Percentiles rank a stretch among this genome's conserved stretches.
These are phyloP conservation scores for Coemansia sp. DNA, from an alignment of 192 early-diverging fungal species.

Conservation along the genomic window DNA sequence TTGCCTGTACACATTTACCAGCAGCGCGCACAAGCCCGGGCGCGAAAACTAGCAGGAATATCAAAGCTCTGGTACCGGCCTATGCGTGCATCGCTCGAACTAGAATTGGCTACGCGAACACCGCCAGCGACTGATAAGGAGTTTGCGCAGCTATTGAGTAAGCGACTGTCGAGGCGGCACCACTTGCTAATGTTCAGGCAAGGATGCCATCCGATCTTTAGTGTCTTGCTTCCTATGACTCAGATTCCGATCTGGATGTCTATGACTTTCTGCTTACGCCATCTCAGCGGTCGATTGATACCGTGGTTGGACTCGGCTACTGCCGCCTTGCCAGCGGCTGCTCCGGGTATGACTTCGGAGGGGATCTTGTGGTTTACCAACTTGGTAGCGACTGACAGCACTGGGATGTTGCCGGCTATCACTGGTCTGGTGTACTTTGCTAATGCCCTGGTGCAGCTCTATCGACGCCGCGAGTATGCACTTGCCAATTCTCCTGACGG, in stretches of 20 bases:
- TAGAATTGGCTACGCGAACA: constrained; percentile 8
- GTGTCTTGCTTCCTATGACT: constrained; percentile 23
- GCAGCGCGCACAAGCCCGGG: constrained; percentile 24
- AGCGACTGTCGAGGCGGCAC: constrained; percentile 15
- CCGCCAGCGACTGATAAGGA: constrained; percentile 3
- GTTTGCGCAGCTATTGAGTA: constrained; percentile 11
- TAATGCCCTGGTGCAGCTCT: constrained; percentile 12
- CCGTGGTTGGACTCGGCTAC: constrained; percentile 4
- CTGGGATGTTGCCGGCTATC: constrained; percentile 16
- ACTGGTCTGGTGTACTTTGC: constrained; percentile 14
- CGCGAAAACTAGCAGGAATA: constrained; percentile 1
- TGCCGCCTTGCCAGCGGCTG: constrained; percentile 1
- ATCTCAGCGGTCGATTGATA: constrained; percentile 26
- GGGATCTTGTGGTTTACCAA: constrained; percentile 47
- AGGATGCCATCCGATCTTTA: constrained; percentile 43
- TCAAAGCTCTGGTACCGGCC: constrained; percentile 16
- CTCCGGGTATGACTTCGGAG: constrained; percentile 33
- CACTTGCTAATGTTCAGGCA: constrained; percentile 37
- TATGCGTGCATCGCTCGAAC: constrained; percentile 15
- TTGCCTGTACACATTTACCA: constrained; percentile 32
- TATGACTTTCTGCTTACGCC: constrained; percentile 36
- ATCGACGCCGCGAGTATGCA: neutral
- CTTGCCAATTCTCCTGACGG: constrained; percentile 5
- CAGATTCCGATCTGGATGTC: constrained; percentile 53
- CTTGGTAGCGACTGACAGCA: constrained; percentile 23